These are phyloP conservation scores for bread wheat (Triticum aestivum) DNA, from an alignment of 176 grass and related monocot species.

Conservation along the genomic window IWGSC_CS_RefSeq_v2.1 NC_057805.1:505992825-505993324, in stretches of 20 bases:
- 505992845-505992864: too few relatives aligned
- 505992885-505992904: too few relatives aligned
- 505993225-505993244: neutral
- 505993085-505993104: too few relatives aligned
- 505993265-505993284: neutral
- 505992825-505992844: too few relatives aligned
- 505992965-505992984: too few relatives aligned
- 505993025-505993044: too few relatives aligned
- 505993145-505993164: too few relatives aligned
- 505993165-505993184: neutral
- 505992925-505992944: neutral
- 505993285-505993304: neutral
- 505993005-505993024: neutral
- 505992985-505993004: neutral
- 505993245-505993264: neutral
- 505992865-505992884: too few relatives aligned
- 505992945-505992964: neutral
- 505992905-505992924: neutral
- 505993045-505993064: too few relatives aligned
- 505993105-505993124: too few relatives aligned
- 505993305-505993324: neutral
- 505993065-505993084: too few relatives aligned
- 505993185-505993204: neutral
- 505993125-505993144: too few relatives aligned
- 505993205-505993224: neutral